Percentiles rank a stretch among this genome's conserved stretches.
These are phyloP conservation scores for Pseudodiploospora longispora DNA, from an alignment of 2,329 filamentous ascomycete species.

Conservation along the genomic window DNA sequence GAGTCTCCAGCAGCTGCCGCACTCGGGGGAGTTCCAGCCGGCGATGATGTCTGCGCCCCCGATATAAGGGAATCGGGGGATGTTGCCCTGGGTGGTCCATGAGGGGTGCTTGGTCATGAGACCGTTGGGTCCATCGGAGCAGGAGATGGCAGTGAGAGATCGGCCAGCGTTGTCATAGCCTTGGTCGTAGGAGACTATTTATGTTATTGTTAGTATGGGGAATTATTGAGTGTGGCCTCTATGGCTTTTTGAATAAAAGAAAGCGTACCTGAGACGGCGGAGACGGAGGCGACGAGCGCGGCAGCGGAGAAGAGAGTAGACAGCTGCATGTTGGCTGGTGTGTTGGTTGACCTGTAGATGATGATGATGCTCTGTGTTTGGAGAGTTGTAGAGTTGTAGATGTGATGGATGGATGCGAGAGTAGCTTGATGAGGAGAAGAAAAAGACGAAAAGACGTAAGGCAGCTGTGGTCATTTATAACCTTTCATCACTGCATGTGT, in stretches of 20 bases:
- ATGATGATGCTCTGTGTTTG: conserved; percentile 3
- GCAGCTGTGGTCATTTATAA: too few relatives aligned
- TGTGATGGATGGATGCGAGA: not conserved
- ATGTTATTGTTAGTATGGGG: conserved; percentile 8
- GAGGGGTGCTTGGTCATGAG: conserved; percentile 50
- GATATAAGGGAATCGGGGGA: conserved; percentile 46
- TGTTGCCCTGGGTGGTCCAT: conserved; percentile 46
- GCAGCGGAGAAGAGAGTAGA: conserved; percentile 31
- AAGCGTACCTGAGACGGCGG: conserved; percentile 26
- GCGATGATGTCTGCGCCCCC: conserved; percentile 44
- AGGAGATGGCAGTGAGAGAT: conserved; percentile 50
- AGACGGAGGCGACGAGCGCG: conserved; percentile 26
- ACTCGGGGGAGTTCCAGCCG: conserved; percentile 49
- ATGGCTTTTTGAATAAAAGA: not conserved
- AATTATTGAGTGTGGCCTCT: not conserved
- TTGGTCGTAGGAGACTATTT: conserved; percentile 59
- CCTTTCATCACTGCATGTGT: too few relatives aligned
- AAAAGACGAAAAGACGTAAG: too few relatives aligned
- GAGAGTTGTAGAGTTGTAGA: not conserved
- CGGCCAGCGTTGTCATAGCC: conserved; percentile 57
- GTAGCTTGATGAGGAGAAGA: not conserved
- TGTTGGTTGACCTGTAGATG: conserved; percentile 3
- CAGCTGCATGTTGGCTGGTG: conserved; percentile 34
- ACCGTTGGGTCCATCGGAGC: conserved; percentile 61
- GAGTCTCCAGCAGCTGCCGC: conserved; percentile 52